Percentiles rank a stretch among this genome's conserved stretches.
phyloP scores from a whole-genome alignment of 2,329 filamentous ascomycete genomes.

The Thelonectria rubi region DNA sequence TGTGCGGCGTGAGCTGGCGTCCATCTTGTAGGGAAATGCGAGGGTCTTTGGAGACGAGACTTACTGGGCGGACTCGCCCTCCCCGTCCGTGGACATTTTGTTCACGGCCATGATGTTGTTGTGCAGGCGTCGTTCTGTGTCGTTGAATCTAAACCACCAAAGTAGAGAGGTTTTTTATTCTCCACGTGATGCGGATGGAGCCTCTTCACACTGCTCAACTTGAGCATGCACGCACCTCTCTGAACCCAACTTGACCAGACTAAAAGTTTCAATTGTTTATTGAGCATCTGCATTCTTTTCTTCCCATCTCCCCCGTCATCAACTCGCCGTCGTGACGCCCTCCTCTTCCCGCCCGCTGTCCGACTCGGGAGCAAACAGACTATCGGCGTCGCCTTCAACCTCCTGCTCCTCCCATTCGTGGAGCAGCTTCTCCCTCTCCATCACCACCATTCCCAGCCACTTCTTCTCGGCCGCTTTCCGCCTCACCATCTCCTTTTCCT shows the following conservation, averaged over 20 bases:
- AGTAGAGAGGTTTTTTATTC: neutral
- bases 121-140: neutral
- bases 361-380: conserved; percentile 41
- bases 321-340: neutral
- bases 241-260: neutral
- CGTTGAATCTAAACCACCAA: neutral
- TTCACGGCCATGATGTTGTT: neutral
- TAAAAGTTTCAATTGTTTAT: neutral
- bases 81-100: conserved; percentile 32
- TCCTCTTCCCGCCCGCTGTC: conserved; percentile 23
- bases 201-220: neutral
- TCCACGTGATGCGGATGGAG: neutral
- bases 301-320: neutral
- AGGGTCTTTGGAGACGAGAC: conserved; percentile 23
- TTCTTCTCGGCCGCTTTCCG: conserved; percentile 54
- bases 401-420: conserved; percentile 53
- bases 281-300: neutral
- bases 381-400: conserved; percentile 52
- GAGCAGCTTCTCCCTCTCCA: conserved; percentile 56
- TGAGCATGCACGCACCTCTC: neutral
- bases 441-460: conserved; percentile 57
- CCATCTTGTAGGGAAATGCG: conserved; percentile 23
- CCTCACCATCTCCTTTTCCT: conserved; percentile 44
- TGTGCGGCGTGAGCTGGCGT: conserved; percentile 22
- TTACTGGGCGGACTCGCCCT: conserved; percentile 37